Base-by-base conservation (phyloP, 345 rosid genomes). In the Pistacia atlantica region DNA sequence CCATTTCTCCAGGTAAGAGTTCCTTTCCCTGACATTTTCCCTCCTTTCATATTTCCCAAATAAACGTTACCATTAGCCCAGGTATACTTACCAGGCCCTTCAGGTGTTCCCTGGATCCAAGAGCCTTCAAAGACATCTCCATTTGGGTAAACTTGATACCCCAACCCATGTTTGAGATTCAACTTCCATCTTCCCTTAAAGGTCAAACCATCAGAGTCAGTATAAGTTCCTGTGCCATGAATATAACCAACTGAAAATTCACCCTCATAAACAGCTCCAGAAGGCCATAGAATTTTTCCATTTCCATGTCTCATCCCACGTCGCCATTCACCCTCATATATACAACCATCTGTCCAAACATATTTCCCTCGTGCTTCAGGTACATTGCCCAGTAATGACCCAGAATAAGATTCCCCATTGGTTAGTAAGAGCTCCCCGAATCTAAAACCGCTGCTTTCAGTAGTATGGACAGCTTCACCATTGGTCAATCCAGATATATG, bases 1-100 rank as follows among this genome's bases (percentile, higher is more conserved):
- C 95, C 94, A 33, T 86, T 91, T 75, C 58, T 86, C 98, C 98
- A 92, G 66, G 97, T 89, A 65, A 96, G 84, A 61, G 91, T 96
- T 73, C 98, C 98, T 79, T 90, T 96, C 20, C 98, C 98, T 0
- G 97, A 91, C 98, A 92, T 96, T 84, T 92, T 92, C n/a, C 98
- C 97, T 67, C 89, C 93, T 83, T 91, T 93, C 94, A 96, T 96
- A 83, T 91, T 86, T 71, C 99, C 98, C 4, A 85, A 72, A 83
- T 92, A 93, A 12, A 88, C 79, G 75, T 96, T 93, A 52, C 91
- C 87, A 67, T 91, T 93, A 74, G 88, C 95, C 99, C 99, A 96
- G 45, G 85, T 87, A 84, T 96, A 96, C 83, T 89, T 96, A 20
- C 98, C 97, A 4, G 90, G 97, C 52, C 99, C 99, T 88, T 96